Evolutionary conservation across 2,329 filamentous ascomycete species (phyloP).

Genomic region (Neurospora sp.): DNA sequence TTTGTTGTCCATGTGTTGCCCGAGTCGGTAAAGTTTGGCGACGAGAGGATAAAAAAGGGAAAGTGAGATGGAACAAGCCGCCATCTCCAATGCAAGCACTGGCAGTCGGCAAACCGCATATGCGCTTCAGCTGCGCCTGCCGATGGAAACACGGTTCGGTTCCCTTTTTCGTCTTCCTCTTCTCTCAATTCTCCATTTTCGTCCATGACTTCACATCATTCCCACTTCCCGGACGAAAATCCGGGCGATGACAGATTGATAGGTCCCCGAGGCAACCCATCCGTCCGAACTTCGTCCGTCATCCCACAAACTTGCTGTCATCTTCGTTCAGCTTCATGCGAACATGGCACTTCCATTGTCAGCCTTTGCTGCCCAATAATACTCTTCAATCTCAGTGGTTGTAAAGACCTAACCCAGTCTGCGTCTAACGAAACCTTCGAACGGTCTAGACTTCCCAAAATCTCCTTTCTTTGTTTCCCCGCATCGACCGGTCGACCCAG

Average conservation of each 20-base stretch:
- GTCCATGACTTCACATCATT: neutral
- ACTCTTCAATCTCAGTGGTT: neutral
- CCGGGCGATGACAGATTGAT: neutral
- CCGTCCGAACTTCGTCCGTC: neutral
- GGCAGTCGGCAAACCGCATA: neutral
- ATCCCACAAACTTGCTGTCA: neutral
- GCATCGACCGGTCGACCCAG: too few relatives aligned
- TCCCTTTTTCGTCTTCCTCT: neutral
- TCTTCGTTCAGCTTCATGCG: neutral
- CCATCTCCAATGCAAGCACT: neutral
- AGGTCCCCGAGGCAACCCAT: neutral
- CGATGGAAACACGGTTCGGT: neutral
- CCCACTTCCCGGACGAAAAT: neutral
- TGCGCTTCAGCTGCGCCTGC: neutral
- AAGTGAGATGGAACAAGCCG: neutral
- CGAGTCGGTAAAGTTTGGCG: neutral
- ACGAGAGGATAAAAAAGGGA: neutral
- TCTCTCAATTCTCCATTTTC: neutral
- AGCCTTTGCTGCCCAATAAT: neutral
- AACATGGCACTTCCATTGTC: neutral
- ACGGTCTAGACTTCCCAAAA: neutral
- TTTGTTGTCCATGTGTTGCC: neutral
- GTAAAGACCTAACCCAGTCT: neutral
- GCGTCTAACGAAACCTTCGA: neutral
- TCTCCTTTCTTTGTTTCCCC: neutral